These are phyloP conservation scores for Cydonia oblonga DNA, from an alignment of 331 rosid genomes.

Conservation along the genomic window DNA sequence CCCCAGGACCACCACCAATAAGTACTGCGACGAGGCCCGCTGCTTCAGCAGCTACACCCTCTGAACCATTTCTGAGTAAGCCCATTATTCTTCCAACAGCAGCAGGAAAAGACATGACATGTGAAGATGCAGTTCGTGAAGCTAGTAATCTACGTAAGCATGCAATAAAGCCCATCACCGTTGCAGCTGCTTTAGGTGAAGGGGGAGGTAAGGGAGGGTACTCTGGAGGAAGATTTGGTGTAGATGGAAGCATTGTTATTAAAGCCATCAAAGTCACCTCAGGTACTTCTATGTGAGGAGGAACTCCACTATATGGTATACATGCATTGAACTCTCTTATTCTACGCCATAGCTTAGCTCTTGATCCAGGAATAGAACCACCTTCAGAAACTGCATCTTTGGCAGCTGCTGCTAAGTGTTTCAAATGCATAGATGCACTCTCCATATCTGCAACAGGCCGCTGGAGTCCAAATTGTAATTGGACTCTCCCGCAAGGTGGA, in stretches of 20 bases:
- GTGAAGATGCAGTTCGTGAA: slow-evolving; percentile 89
- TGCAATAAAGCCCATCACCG: slow-evolving; percentile 87
- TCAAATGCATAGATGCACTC: slow-evolving; percentile 74
- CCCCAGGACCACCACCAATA: slow-evolving; percentile 96
- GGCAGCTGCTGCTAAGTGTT: slow-evolving; percentile 89
- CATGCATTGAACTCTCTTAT: slow-evolving; percentile 99
- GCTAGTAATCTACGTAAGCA: slow-evolving; percentile 89
- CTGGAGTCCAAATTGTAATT: slow-evolving; percentile 64
- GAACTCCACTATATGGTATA: slow-evolving; percentile 72
- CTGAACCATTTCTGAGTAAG: slow-evolving; percentile 93
- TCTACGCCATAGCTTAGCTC: slow-evolving; percentile 99
- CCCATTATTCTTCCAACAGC: slow-evolving; percentile 99
- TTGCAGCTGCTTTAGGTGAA: slow-evolving; percentile 99
- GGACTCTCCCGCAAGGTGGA: slow-evolving; percentile 95
- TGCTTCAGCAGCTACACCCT: slow-evolving; percentile 96
- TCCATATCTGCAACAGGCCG: slow-evolving; percentile 55
- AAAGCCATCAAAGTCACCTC: slow-evolving; percentile 99
- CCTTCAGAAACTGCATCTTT: slow-evolving; percentile 99
- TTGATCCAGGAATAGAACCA: slow-evolving; percentile 95
- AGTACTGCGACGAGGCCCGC: slow-evolving; percentile 89
- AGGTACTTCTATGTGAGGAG: slow-evolving; percentile 77
- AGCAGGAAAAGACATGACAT: slow-evolving; percentile 97
- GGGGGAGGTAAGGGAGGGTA: slow-evolving; percentile 96
- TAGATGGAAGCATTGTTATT: slow-evolving; percentile 97
- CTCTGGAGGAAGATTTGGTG: slow-evolving; percentile 97